Percentiles rank a stretch among this genome's conserved stretches.
Evolutionary conservation across 805 yeast genomes (phyloP).

Genomic region (Zygoascus tannicola): DNA sequence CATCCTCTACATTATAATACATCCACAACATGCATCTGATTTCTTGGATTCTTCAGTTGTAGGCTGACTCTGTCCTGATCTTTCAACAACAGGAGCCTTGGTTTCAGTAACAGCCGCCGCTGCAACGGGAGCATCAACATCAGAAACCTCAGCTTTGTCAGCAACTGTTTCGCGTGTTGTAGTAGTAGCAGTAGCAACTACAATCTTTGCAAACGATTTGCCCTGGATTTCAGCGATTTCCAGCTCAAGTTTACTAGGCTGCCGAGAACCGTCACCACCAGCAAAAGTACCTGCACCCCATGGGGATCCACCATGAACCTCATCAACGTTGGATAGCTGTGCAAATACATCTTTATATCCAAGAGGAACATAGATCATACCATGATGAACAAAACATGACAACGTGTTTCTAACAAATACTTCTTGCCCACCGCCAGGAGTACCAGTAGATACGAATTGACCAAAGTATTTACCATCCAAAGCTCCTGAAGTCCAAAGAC

Average conservation of each 20-base stretch:
- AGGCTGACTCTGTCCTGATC: too few relatives aligned
- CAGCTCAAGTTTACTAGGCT: conserved; percentile 54
- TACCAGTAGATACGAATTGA: conserved; percentile 60
- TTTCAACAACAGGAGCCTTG: too few relatives aligned
- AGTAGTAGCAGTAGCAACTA: too few relatives aligned
- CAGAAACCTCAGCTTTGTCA: too few relatives aligned
- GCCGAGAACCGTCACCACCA: conserved; percentile 66
- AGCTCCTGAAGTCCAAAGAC: conserved; percentile 63
- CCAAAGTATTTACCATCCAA: conserved; percentile 72
- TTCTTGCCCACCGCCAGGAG: conserved; percentile 77
- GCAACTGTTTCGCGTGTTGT: too few relatives aligned
- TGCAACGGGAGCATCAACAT: too few relatives aligned
- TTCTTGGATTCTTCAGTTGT: too few relatives aligned
- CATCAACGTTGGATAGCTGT: conserved; percentile 47
- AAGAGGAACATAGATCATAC: conserved; percentile 66
- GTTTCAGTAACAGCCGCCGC: too few relatives aligned
- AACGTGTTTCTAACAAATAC: conserved; percentile 49
- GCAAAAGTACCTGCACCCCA: conserved; percentile 87
- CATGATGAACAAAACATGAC: conserved; percentile 62
- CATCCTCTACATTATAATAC: too few relatives aligned
- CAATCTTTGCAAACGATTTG: conserved; percentile 44
- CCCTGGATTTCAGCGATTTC: conserved; percentile 65
- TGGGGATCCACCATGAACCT: conserved; percentile 74
- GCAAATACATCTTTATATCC: conserved; percentile 57
- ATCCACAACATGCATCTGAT: too few relatives aligned